Percentiles rank a stretch among this genome's conserved stretches.
Evolutionary conservation across 257 asterid genomes (phyloP).

Genomic region (Solanum gandarillasii): DNA sequence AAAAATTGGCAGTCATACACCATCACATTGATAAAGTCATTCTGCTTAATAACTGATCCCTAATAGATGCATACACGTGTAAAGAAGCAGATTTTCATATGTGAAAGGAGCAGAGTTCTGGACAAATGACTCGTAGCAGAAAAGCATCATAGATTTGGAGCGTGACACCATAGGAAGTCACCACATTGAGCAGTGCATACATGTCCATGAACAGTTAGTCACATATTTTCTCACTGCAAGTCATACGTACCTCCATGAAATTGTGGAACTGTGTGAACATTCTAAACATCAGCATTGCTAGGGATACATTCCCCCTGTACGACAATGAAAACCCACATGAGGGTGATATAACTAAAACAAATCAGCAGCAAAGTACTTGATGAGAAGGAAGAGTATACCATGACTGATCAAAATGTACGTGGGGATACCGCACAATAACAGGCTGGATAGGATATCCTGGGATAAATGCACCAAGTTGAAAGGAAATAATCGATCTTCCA

Average conservation of each 20-base stretch:
- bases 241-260: constrained; percentile 78
- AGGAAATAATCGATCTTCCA: constrained; percentile 82
- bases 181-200: background rate
- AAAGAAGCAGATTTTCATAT: background rate
- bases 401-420: constrained; percentile 96
- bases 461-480: constrained; percentile 96
- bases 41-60: background rate
- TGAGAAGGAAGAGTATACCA: constrained; percentile 38
- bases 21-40: background rate
- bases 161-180: background rate
- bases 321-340: background rate
- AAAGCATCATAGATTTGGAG: background rate
- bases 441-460: constrained; percentile 96
- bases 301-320: constrained; percentile 68
- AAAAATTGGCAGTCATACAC: background rate
- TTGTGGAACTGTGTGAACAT: constrained; percentile 97
- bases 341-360: background rate
- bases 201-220: background rate
- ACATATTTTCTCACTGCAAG: background rate
- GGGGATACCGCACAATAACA: constrained; percentile 74
- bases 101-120: background rate
- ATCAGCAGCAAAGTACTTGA: background rate
- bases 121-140: background rate
- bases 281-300: constrained; percentile 78
- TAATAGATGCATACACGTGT: background rate